Conservation (phyloP, 352 stramenopile genomes). For the Phytopythium boreale region DNA sequence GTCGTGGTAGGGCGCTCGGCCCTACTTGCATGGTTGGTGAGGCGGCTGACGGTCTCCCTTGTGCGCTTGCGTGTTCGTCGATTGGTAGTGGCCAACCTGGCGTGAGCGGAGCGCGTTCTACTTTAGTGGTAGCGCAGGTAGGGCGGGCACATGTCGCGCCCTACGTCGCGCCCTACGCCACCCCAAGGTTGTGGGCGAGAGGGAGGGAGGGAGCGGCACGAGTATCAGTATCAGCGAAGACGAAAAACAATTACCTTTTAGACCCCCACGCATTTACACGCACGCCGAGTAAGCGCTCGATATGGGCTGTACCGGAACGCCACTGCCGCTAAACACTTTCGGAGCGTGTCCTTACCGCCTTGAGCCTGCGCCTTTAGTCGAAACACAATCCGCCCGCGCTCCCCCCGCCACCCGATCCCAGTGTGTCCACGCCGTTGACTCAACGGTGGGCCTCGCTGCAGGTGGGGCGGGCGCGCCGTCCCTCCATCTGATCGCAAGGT, state of each 20-base stretch:
- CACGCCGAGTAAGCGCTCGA: no score
- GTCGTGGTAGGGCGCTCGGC: no score
- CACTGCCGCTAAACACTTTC: neutral
- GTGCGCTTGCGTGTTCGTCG: neutral
- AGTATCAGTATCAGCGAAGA: neutral
- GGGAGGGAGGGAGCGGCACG: neutral
- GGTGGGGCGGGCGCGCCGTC: no score
- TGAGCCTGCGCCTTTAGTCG: neutral
- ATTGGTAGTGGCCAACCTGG: conserved; percentile 4
- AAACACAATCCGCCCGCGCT: neutral
- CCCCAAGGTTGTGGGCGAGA: neutral
- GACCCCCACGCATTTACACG: neutral
- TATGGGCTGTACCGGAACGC: no score
- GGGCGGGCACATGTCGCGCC: neutral
- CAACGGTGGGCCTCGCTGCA: no score
- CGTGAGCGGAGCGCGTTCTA: neutral
- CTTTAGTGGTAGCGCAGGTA: neutral
- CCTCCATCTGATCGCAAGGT: neutral
- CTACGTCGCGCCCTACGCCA: neutral
- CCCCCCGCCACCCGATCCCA: neutral
- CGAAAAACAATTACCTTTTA: neutral
- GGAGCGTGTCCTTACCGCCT: neutral
- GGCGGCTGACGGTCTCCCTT: no score
- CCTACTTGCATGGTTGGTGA: neutral
- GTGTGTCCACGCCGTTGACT: no score